These are phyloP conservation scores for Paulownia fortunei DNA, from an alignment of 257 asterid species.

Conservation along the genomic window DNA sequence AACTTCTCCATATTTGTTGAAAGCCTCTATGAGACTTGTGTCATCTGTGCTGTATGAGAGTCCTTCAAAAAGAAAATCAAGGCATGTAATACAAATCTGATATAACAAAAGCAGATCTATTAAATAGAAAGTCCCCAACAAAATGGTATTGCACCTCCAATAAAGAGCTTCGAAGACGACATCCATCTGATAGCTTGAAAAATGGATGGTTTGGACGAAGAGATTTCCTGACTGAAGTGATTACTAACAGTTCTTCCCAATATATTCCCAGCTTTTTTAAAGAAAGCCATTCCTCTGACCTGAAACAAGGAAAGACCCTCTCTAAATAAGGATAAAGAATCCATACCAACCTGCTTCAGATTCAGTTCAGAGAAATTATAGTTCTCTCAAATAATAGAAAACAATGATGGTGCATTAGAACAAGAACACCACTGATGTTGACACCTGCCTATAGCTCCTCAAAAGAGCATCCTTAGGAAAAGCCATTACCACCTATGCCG, in stretches of 20 bases:
- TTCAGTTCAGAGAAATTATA: conserved; percentile 1
- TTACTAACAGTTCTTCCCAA: conserved; percentile 53
- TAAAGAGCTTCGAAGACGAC: conserved; percentile 75
- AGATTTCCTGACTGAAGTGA: conserved; percentile 47
- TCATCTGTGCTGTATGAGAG: conserved; percentile 70
- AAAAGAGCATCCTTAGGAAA: background rate
- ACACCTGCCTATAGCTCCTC: background rate
- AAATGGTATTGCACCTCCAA: conserved; percentile 65
- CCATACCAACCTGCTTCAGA: background rate
- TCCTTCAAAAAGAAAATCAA: conserved; percentile 53
- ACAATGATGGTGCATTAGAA: background rate
- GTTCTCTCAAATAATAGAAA: background rate
- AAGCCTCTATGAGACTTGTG: conserved; percentile 58
- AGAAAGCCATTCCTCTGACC: conserved; percentile 68
- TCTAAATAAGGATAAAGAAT: conserved; percentile 9
- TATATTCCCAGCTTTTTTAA: conserved; percentile 67
- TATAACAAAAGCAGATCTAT: too few species aligned
- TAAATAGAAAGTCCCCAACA: background rate
- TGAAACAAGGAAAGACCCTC: conserved; percentile 2
- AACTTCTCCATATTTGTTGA: conserved; percentile 76
- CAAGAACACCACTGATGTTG: background rate
- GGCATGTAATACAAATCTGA: too few species aligned
- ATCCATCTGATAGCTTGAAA: conserved; percentile 79
- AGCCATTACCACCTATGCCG: background rate
- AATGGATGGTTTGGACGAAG: conserved; percentile 61